Evolutionary conservation across 2,329 filamentous ascomycete genomes (phyloP).

Genomic region (Fusarium sp.): DNA sequence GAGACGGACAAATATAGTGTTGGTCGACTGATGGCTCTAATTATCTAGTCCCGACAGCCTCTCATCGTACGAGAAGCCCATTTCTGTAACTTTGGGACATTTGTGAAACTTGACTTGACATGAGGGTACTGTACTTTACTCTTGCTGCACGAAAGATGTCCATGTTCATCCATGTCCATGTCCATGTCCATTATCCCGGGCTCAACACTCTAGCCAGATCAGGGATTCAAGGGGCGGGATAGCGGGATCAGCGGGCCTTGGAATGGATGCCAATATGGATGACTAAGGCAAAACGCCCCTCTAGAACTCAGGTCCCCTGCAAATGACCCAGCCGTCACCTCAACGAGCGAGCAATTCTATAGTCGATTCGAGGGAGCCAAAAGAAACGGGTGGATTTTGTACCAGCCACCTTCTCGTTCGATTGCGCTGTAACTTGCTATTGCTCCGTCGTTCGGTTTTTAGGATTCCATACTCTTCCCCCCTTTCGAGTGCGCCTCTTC

Average conservation of each 20-base stretch:
- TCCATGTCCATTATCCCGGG: background rate
- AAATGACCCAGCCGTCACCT: slow-evolving; percentile 7
- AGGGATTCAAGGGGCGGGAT: slow-evolving; percentile 5
- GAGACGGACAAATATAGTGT: background rate
- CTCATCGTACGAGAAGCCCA: slow-evolving; percentile 2
- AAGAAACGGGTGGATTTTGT: slow-evolving; percentile 22
- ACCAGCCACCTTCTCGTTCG: slow-evolving; percentile 35
- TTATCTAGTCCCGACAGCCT: background rate
- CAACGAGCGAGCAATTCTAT: slow-evolving; percentile 16
- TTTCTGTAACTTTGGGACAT: background rate
- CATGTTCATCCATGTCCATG: background rate
- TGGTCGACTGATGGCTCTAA: background rate
- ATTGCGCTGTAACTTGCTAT: slow-evolving; percentile 21
- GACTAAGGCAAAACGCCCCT: slow-evolving; percentile 29
- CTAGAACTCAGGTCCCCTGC: slow-evolving; percentile 20
- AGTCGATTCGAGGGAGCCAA: slow-evolving; percentile 23
- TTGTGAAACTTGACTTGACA: slow-evolving; percentile 11
- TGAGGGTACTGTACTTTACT: background rate
- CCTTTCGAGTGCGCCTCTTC: slow-evolving; percentile 1
- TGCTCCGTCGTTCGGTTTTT: background rate
- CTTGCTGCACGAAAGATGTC: slow-evolving; percentile 11
- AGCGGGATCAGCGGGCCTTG: slow-evolving; percentile 32
- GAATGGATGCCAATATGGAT: slow-evolving; percentile 38
- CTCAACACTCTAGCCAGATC: slow-evolving; percentile 5
- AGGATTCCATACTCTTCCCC: background rate